A percentile compares a stretch with the other conserved stretches of the same genome.
These are phyloP conservation scores for Talaromyces liani DNA, from an alignment of 495 filamentous ascomycete genomes.

Conservation along the genomic window DNA sequence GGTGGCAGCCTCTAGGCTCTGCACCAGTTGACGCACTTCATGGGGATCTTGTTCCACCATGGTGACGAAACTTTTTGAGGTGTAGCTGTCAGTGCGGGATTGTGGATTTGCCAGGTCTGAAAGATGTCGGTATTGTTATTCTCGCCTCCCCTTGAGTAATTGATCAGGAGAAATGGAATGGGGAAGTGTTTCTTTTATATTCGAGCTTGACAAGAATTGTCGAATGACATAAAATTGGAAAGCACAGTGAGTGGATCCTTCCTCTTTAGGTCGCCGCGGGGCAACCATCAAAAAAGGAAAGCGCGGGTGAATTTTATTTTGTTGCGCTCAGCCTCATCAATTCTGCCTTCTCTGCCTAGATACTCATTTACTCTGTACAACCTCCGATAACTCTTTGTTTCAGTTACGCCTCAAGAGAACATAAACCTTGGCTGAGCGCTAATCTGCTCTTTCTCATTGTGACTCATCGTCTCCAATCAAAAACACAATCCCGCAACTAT, in stretches of 20 bases:
- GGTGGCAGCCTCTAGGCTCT: conserved; percentile 43
- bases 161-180: neutral
- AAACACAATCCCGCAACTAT: conserved; percentile 15
- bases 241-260: conserved; percentile 3
- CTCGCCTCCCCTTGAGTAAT: neutral
- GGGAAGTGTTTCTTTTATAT: neutral
- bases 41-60: conserved; percentile 54
- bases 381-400: neutral
- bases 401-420: neutral
- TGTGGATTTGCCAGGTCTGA: neutral
- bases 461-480: neutral
- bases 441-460: neutral
- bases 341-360: neutral
- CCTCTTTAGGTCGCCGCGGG: conserved; percentile 8
- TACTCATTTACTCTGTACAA: neutral
- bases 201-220: neutral
- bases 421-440: neutral
- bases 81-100: conserved; percentile 4
- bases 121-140: neutral
- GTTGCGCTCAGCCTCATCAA: neutral
- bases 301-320: conserved; percentile 10
- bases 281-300: neutral
- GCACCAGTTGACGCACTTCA: conserved; percentile 52
- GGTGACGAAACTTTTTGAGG: conserved; percentile 7
- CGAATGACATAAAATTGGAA: neutral